Evolutionary conservation across 1,139 yeast species (phyloP).

Genomic region (Sugiyamaella japonica): DNA sequence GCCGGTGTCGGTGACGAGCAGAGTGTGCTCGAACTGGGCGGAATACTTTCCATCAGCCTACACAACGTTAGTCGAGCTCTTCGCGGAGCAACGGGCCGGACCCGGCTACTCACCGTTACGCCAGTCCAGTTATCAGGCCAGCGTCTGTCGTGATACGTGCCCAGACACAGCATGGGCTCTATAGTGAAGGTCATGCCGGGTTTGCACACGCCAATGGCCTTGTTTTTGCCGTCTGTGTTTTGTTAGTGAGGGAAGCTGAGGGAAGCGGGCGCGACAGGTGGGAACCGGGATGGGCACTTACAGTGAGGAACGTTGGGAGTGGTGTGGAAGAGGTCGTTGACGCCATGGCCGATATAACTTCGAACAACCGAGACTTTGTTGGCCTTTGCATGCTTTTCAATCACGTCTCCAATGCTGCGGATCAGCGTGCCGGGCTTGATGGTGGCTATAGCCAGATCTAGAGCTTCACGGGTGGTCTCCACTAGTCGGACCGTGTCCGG

Average conservation of each 20-base stretch:
- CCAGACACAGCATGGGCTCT: constrained; percentile 95
- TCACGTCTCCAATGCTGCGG: constrained; percentile 83
- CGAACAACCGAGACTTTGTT: constrained; percentile 85
- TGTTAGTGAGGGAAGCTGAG: neutral
- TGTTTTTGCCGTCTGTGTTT: constrained; percentile 62
- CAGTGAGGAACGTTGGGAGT: constrained; percentile 95
- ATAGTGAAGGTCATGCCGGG: constrained; percentile 98
- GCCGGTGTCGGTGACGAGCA: constrained; percentile 90
- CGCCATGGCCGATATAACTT: constrained; percentile 95
- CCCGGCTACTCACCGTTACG: constrained; percentile 51
- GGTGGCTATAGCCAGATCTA: constrained; percentile 75
- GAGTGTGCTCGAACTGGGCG: constrained; percentile 93
- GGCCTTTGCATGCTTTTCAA: constrained; percentile 81
- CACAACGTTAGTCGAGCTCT: neutral
- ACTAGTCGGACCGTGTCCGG: constrained; percentile 83
- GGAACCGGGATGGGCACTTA: constrained; percentile 19
- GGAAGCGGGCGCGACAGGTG: neutral
- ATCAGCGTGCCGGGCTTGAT: constrained; percentile 93
- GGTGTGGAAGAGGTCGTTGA: constrained; percentile 82
- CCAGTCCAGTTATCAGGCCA: constrained; percentile 99
- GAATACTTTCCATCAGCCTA: constrained; percentile 70
- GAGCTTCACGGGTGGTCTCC: constrained; percentile 89
- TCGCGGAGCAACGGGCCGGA: neutral
- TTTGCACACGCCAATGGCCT: constrained; percentile 89
- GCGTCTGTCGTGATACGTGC: constrained; percentile 73